A percentile compares a stretch with the other conserved stretches of the same genome.
Evolutionary conservation across 352 stramenopile species (phyloP).

Genomic region (Phytophthora pistaciae): DNA sequence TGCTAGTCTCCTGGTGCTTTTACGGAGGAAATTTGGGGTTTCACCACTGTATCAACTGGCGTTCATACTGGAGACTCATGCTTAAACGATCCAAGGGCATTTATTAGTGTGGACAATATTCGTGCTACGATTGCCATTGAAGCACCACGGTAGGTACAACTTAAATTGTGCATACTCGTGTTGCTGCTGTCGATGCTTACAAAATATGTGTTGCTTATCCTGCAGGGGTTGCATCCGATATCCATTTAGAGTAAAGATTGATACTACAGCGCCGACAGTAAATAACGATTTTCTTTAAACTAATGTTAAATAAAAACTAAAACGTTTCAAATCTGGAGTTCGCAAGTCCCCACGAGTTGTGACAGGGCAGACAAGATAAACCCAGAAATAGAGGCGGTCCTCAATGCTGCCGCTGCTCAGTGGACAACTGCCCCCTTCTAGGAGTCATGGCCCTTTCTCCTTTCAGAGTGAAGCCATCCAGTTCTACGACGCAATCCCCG

Average conservation of each 20-base stretch:
- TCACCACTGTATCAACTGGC: neutral
- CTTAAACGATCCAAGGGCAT: neutral
- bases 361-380: too few relatives aligned
- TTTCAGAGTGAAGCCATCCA: neutral
- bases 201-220: neutral
- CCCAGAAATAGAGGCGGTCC: too few relatives aligned
- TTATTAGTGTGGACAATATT: neutral
- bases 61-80: neutral
- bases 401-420: too few relatives aligned
- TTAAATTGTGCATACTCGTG: too few relatives aligned
- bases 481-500: neutral
- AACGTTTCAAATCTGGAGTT: too few relatives aligned
- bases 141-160: neutral
- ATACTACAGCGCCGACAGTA: too few relatives aligned
- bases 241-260: neutral
- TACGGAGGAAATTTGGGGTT: neutral
- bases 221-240: neutral
- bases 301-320: too few relatives aligned
- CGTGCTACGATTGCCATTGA: neutral
- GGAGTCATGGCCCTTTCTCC: neutral
- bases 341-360: too few relatives aligned
- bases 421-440: too few relatives aligned
- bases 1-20: neutral
- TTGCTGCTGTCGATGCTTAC: neutral
- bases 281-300: too few relatives aligned